Evolutionary conservation across 2,329 filamentous ascomycete species (phyloP).

Genomic region (Lecanicillium sp.): DNA sequence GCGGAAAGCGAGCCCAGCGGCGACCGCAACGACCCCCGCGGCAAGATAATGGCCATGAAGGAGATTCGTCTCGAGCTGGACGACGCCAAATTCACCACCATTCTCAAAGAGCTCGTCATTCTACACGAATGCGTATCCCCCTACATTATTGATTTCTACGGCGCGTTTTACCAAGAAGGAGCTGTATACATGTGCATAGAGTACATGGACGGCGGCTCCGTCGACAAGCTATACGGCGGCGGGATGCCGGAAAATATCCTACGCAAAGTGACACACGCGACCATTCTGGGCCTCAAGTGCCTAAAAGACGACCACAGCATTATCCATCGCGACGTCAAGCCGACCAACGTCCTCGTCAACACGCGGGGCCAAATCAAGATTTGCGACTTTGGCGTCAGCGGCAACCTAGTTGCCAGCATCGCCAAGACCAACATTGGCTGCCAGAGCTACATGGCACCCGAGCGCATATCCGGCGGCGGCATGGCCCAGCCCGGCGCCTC

Average conservation of each 20-base stretch:
- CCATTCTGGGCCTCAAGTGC: conserved; percentile 82
- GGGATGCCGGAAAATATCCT: conserved; percentile 85
- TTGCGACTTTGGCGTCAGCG: conserved; percentile 95
- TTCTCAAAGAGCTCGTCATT: conserved; percentile 95
- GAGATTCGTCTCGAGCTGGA: conserved; percentile 93
- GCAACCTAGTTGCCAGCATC: conserved; percentile 93
- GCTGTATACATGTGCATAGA: conserved; percentile 99
- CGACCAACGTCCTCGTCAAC: conserved; percentile 96
- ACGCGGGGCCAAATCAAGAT: conserved; percentile 90
- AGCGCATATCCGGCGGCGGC: conserved; percentile 83
- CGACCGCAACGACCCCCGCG: conserved; percentile 41
- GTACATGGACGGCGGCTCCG: conserved; percentile 97
- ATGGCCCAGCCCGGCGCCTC: conserved; percentile 60
- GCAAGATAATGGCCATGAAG: conserved; percentile 97
- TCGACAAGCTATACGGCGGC: conserved; percentile 89
- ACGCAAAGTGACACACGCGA: conserved; percentile 82
- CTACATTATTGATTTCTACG: conserved; percentile 98
- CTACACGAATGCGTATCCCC: conserved; percentile 90
- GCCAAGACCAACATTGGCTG: conserved; percentile 98
- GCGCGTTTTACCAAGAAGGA: conserved; percentile 97
- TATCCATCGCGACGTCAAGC: conserved; percentile 97
- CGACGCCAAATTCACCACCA: conserved; percentile 92
- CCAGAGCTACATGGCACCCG: conserved; percentile 98
- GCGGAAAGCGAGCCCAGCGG: conserved; percentile 23
- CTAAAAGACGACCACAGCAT: conserved; percentile 98